These are phyloP conservation scores for Aspergillus chevalieri DNA, from an alignment of 2,329 filamentous ascomycete species.

Conservation along the genomic window DNA sequence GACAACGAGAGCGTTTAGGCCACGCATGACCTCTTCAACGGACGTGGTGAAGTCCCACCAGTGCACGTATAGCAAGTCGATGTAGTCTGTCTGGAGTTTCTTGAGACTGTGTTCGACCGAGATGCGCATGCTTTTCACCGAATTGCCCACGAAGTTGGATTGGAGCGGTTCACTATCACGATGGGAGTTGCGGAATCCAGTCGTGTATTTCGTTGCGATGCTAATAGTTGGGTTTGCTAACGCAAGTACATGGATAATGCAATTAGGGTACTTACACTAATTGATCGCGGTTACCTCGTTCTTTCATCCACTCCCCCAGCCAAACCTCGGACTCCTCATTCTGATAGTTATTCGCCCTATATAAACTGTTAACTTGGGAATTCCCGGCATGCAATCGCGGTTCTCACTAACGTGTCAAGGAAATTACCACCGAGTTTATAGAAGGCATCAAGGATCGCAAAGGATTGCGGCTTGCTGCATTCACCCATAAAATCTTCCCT, in stretches of 20 bases:
- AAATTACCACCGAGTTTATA: constrained; percentile 47
- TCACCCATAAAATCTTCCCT: constrained; percentile 18
- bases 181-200: constrained; percentile 22
- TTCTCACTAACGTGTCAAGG: constrained; percentile 41
- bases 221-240: neutral
- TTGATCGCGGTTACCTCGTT: constrained; percentile 43
- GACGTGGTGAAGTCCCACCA: constrained; percentile 60
- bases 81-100: constrained; percentile 31
- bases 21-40: constrained; percentile 63
- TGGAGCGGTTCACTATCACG: constrained; percentile 23
- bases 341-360: constrained; percentile 44
- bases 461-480: constrained; percentile 40
- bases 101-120: constrained; percentile 22
- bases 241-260: neutral
- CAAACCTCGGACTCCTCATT: constrained; percentile 44
- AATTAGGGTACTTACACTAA: constrained; percentile 34
- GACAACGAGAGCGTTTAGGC: constrained; percentile 54
- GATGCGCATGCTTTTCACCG: constrained; percentile 23
- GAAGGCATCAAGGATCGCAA: constrained; percentile 45
- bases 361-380: neutral
- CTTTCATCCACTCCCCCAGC: constrained; percentile 51
- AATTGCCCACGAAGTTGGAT: constrained; percentile 31
- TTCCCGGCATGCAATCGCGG: constrained; percentile 46
- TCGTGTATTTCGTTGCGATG: constrained; percentile 51
- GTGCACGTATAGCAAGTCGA: constrained; percentile 34